Evolutionary conservation across 2,329 filamentous ascomycete genomes (phyloP), one percentile per base, ranked within the genome.

Genomic region (Paraphoma sp.): DNA sequence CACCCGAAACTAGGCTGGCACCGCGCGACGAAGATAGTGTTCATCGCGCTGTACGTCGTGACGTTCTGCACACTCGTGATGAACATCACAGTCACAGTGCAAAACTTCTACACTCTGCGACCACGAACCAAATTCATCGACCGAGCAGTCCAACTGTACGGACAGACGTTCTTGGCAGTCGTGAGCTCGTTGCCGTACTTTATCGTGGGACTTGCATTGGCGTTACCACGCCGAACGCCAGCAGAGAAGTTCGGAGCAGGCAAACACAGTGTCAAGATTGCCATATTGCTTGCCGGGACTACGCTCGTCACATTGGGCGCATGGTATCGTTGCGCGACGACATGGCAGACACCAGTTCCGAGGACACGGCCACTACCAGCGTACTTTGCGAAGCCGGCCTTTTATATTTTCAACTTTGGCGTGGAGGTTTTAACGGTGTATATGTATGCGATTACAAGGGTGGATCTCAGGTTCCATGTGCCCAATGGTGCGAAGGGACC

Each of bases 391-490:
- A 90, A 88, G 71, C 84, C 87, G 2, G 86, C 84, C 69, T 96
- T 92, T 79, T 96, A 94, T 78, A 77, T 86, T 70, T 91, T 94
- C 79, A 89, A 91, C 78, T 95, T 90, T 70, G 80, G 78, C 14
- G 80, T 93, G 38, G 92, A 96, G 77, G 78, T 93, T 44, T 67
- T 89, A 16, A 86, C 92, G 36, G 82, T 93, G 4, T 84, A 82
- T 51, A 76, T 87, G 2, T 94, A 90, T 76, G 82, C 87, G 0
- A 65, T 89, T 14, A 77, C 82, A 23, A 83, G 92, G 33, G 87
- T 95, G 57, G 92, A 96, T 72, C 81, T 83, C 59, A 84, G 90
- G 42, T 96, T 95, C 78, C 83, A 89, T 70, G 79, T 95, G n/a
- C 90, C 90, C 0, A 80, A 94, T 71, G 88, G 89, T 38, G 86